phyloP scores from a whole-genome alignment of 805 yeast genomes.

The Metschnikowia drakensbergensis region DNA sequence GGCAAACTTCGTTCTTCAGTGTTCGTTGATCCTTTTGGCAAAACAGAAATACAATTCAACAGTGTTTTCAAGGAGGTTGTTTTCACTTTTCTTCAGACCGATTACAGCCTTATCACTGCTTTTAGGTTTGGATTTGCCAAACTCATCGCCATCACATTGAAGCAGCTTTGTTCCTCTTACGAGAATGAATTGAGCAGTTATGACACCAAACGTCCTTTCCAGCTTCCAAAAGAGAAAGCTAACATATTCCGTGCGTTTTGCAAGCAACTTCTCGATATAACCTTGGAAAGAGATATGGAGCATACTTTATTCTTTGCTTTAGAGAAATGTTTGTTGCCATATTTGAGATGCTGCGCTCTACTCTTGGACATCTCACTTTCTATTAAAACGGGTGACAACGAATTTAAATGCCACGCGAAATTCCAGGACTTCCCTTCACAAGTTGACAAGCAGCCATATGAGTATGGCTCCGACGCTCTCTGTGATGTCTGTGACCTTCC shows the following conservation, averaged over 20 bases:
- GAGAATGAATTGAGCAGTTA: neutral
- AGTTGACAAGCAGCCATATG: conserved; percentile 15
- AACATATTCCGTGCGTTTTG: conserved; percentile 24
- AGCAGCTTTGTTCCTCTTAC: conserved; percentile 17
- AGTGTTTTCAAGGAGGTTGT: conserved; percentile 39
- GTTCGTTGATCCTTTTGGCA: conserved; percentile 26
- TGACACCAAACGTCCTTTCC: neutral
- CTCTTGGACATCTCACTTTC: conserved; percentile 34
- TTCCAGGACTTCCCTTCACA: conserved; percentile 18
- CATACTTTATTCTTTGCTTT: conserved; percentile 8
- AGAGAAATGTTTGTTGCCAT: conserved; percentile 24
- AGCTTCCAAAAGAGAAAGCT: neutral
- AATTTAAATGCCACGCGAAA: conserved; percentile 12
- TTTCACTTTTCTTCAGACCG: conserved; percentile 41
- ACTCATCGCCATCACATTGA: conserved; percentile 22
- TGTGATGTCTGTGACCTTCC: conserved; percentile 25
- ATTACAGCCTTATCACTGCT: conserved; percentile 39
- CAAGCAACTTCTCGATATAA: conserved; percentile 1
- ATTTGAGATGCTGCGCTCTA: conserved; percentile 32
- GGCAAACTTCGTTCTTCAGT: conserved; percentile 13
- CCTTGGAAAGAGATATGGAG: neutral
- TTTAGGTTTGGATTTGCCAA: conserved; percentile 31
- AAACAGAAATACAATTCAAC: conserved; percentile 16
- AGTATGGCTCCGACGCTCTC: conserved; percentile 24
- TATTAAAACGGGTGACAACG: conserved; percentile 25